A percentile compares a stretch with the other conserved stretches of the same genome.
Evolutionary conservation across 2,329 filamentous ascomycete species (phyloP).

Genomic region (Colletotrichum cuscutae): DNA sequence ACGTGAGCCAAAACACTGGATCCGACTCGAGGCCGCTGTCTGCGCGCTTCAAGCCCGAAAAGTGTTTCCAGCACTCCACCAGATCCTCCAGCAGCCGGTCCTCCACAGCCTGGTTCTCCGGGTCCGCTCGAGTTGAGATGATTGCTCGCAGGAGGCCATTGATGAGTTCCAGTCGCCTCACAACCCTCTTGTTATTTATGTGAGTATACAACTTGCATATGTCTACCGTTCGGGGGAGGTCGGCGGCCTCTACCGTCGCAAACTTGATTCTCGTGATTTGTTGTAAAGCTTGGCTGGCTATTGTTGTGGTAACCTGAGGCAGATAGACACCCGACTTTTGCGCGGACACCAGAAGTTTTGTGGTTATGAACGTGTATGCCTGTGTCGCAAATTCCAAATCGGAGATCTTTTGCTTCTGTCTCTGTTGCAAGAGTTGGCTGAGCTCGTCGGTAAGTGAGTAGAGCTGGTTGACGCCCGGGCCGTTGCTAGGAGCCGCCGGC

Average conservation of each 20-base stretch:
- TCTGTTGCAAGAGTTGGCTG: constrained; percentile 6
- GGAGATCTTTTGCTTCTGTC: neutral
- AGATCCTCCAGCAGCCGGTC: constrained; percentile 41
- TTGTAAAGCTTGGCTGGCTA: neutral
- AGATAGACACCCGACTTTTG: neutral
- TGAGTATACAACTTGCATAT: constrained; percentile 30
- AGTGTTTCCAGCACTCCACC: constrained; percentile 48
- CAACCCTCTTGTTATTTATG: neutral
- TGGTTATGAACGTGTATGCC: constrained; percentile 3
- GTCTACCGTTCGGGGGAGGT: constrained; percentile 16
- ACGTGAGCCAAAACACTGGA: constrained; percentile 45
- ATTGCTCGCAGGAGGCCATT: constrained; percentile 17
- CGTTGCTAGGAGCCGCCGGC: neutral
- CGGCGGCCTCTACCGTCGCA: neutral
- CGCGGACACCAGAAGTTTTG: constrained; percentile 1
- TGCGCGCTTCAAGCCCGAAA: constrained; percentile 46
- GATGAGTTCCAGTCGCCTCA: constrained; percentile 20
- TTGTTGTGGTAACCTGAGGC: neutral
- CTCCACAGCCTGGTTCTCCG: neutral
- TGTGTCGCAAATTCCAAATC: neutral
- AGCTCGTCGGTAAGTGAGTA: constrained; percentile 15
- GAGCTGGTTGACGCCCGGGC: neutral
- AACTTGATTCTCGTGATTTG: constrained; percentile 22
- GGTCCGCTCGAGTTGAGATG: neutral
- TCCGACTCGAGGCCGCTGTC: constrained; percentile 29